Conservation (phyloP, 345 rosid genomes). For the Eutrema yunnanense region DNA sequence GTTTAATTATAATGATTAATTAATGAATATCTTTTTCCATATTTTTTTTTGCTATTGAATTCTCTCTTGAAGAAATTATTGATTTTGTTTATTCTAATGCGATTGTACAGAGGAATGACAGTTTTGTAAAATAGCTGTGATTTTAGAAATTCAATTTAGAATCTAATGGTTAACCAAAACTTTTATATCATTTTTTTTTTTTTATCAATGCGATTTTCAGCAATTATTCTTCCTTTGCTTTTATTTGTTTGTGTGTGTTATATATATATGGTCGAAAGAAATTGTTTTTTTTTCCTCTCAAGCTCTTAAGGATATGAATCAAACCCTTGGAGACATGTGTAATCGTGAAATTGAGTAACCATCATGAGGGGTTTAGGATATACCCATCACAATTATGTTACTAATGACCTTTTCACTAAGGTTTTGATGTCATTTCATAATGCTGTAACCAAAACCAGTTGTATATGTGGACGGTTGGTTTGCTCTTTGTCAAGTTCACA, state of each 20-base stretch:
- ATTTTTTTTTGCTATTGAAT: neutral
- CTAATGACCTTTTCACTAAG: neutral
- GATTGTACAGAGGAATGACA: slow-evolving; percentile 17
- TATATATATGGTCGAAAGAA: neutral
- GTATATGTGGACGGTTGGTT: neutral
- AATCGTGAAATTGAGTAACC: neutral
- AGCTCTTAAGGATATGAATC: neutral
- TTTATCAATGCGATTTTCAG: neutral
- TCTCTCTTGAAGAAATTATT: neutral
- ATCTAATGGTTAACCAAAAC: neutral
- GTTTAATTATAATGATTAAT: neutral
- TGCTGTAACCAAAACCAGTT: neutral
- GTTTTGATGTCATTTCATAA: neutral
- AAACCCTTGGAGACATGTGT: neutral
- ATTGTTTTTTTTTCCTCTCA: no score
- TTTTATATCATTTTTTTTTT: neutral
- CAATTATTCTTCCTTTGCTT: neutral
- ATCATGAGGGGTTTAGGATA: neutral
- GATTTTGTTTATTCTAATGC: slow-evolving; percentile 8
- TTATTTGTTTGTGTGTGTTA: neutral
- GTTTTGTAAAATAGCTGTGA: slow-evolving; percentile 23
- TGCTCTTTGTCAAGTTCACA: neutral
- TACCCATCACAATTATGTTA: neutral
- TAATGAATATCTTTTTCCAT: neutral
- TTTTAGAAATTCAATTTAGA: slow-evolving; percentile 9